phyloP scores from a whole-genome alignment of 768 basidiomycete species.

The Suillus discolor region DNA sequence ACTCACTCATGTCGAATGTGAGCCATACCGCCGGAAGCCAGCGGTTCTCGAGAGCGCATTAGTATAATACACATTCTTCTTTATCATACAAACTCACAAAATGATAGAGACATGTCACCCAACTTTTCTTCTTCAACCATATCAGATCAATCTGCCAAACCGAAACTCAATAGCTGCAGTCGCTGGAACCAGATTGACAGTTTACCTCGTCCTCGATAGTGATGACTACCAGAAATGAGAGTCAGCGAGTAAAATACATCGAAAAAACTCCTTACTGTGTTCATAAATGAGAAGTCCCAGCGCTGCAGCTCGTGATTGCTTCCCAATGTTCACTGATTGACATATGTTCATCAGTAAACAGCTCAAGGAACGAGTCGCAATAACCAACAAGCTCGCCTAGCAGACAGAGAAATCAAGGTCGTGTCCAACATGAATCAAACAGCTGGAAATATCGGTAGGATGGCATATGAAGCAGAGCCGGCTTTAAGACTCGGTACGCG shows the following conservation, averaged over 20 bases:
- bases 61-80: background rate
- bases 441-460: background rate
- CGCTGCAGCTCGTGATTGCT: constrained; percentile 14
- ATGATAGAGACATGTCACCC: constrained; percentile 15
- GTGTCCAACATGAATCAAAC: background rate
- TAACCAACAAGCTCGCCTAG: background rate
- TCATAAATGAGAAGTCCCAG: constrained; percentile 17
- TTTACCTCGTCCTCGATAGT: constrained; percentile 14
- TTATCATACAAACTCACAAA: constrained; percentile 8
- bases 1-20: constrained; percentile 9
- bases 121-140: constrained; percentile 13
- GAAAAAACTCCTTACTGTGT: constrained; percentile 8
- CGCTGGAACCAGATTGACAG: background rate
- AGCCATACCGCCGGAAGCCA: constrained; percentile 14
- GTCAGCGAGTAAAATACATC: background rate
- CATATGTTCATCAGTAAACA: constrained; percentile 1
- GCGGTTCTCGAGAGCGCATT: constrained; percentile 7
- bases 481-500: background rate
- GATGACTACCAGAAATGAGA: constrained; percentile 8
- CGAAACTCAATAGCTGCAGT: background rate
- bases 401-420: background rate
- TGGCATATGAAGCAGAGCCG: background rate
- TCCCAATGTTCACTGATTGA: constrained; percentile 12
- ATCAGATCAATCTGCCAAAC: constrained; percentile 13
- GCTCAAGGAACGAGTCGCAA: background rate